Evolutionary conservation across 345 rosid species (phyloP).

Genomic region (Hirschfeldia incana): DNA sequence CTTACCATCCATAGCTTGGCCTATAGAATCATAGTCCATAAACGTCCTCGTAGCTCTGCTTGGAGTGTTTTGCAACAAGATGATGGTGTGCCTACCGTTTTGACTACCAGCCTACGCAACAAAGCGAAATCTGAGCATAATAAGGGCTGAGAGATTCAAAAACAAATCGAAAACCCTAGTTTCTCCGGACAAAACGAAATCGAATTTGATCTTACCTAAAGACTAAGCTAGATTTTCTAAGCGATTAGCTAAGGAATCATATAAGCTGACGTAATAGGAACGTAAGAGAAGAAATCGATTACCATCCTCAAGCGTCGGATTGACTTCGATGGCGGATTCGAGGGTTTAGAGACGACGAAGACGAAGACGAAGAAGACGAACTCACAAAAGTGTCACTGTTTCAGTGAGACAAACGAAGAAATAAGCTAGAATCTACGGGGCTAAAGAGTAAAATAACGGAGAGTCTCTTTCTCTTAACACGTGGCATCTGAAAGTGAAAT

Average conservation of each 20-base stretch:
- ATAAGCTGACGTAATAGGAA: not conserved
- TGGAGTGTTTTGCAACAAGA: constrained; percentile 81
- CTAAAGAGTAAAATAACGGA: not conserved
- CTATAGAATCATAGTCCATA: constrained; percentile 85
- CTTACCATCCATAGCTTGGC: constrained; percentile 96
- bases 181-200: constrained; percentile 9
- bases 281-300: constrained; percentile 4
- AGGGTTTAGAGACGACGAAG: not conserved
- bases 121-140: not conserved
- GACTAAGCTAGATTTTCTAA: not conserved
- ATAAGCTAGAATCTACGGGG: not conserved
- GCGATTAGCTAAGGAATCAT: not conserved
- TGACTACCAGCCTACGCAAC: constrained; percentile 56
- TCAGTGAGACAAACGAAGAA: not conserved
- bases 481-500: not conserved
- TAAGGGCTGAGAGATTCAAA: not conserved
- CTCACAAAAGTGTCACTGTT: not conserved
- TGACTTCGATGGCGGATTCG: constrained; percentile 14
- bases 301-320: constrained; percentile 23
- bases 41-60: constrained; percentile 85
- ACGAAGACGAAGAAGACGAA: constrained; percentile 9
- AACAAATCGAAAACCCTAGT: constrained; percentile 13
- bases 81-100: constrained; percentile 72
- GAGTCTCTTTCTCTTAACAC: not conserved
- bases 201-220: constrained; percentile 3